Percentiles rank a stretch among this genome's conserved stretches.
These are phyloP conservation scores for Phytophthora brassicae DNA, from an alignment of 352 stramenopile species.

Conservation along the genomic window DNA sequence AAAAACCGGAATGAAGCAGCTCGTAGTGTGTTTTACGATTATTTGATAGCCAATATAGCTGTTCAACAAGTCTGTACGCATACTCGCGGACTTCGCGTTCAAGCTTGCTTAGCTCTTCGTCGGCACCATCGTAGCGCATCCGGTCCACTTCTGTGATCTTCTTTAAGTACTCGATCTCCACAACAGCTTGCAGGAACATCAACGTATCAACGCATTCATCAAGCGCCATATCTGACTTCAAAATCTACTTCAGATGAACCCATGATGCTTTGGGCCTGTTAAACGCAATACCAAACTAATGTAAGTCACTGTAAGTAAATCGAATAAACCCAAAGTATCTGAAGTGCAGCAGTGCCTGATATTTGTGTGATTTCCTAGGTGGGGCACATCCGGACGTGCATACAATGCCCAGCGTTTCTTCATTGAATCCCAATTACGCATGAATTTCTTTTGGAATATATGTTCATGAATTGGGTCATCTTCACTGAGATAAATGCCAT, in stretches of 20 bases:
- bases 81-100: not conserved
- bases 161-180: not conserved
- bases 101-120: not conserved
- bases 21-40: slow-evolving; percentile 1
- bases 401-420: slow-evolving; percentile 6
- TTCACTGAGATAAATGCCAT: not conserved
- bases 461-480: not conserved
- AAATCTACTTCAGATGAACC: not conserved
- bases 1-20: slow-evolving; percentile 1
- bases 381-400: not conserved
- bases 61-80: slow-evolving; percentile 1
- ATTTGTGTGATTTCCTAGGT: slow-evolving; percentile 3
- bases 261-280: not conserved
- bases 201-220: slow-evolving; percentile 1
- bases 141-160: not conserved
- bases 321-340: not conserved
- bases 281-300: not conserved
- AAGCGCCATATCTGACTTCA: not conserved
- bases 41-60: slow-evolving; percentile 2
- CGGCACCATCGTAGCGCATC: not conserved
- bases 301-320: too few species aligned
- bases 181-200: not conserved
- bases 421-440: slow-evolving; percentile 10
- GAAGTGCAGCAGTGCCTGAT: not conserved
- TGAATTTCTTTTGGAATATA: slow-evolving; percentile 6